Evolutionary conservation across 2,329 filamentous ascomycete species (phyloP).

Genomic region (Esteya vermicola): DNA sequence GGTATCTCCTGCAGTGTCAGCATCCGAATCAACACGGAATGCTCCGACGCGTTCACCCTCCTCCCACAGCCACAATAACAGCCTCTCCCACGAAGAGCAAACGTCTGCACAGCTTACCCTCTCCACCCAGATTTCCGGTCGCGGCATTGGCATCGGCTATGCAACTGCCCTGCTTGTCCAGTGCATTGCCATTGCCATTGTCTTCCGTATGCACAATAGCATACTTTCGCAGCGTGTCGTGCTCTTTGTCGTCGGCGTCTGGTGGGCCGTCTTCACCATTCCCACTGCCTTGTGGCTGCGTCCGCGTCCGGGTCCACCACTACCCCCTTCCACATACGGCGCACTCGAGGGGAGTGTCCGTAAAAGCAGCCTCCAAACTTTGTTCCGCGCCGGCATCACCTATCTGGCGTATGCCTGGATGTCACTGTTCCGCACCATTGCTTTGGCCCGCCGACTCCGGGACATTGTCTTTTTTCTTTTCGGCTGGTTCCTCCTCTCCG

Average conservation of each 20-base stretch:
- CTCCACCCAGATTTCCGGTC: slow-evolving; percentile 81
- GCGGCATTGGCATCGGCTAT: slow-evolving; percentile 90
- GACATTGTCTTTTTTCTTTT: slow-evolving; percentile 69
- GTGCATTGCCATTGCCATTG: slow-evolving; percentile 62
- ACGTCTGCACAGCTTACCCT: slow-evolving; percentile 59
- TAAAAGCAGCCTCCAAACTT: slow-evolving; percentile 13
- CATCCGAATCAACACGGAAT: not conserved
- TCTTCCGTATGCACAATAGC: slow-evolving; percentile 59
- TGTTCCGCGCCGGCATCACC: slow-evolving; percentile 16
- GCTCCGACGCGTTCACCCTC: not conserved
- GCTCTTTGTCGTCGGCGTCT: slow-evolving; percentile 71
- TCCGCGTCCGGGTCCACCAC: slow-evolving; percentile 73
- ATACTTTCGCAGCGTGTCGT: slow-evolving; percentile 79
- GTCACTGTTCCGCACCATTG: slow-evolving; percentile 66
- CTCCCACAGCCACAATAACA: not conserved
- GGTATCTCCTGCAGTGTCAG: not conserved
- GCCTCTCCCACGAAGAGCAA: slow-evolving; percentile 24
- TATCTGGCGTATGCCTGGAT: slow-evolving; percentile 80
- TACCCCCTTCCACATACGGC: slow-evolving; percentile 26
- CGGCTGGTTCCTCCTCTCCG: slow-evolving; percentile 89
- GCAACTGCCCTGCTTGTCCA: slow-evolving; percentile 75
- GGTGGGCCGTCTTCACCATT: slow-evolving; percentile 89
- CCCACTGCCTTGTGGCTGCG: slow-evolving; percentile 80
- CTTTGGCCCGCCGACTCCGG: slow-evolving; percentile 55
- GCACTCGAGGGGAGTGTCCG: slow-evolving; percentile 7